These are phyloP conservation scores for Aristolochia fimbriata DNA, from an alignment of 164 flowering plant genomes.

Conservation along the genomic window DNA sequence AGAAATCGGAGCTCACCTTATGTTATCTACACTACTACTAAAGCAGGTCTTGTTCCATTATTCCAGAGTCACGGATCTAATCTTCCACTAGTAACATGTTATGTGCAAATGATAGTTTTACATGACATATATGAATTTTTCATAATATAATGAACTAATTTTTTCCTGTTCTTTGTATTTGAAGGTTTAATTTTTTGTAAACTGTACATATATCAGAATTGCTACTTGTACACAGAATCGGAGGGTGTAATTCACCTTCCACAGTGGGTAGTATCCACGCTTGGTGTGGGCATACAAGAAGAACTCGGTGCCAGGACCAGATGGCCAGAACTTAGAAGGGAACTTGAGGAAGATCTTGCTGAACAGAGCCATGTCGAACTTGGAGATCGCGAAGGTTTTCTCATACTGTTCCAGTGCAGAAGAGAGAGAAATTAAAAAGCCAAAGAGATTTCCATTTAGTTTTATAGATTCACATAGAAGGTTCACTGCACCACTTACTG, in stretches of 20 bases:
- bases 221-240: not conserved
- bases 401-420: slow-evolving; percentile 17
- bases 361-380: slow-evolving; percentile 22
- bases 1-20: not conserved
- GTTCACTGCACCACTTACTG: slow-evolving; percentile 13
- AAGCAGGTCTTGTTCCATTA: not conserved
- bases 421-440: not conserved
- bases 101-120: no score
- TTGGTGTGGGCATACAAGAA: slow-evolving; percentile 23
- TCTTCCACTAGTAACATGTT: no score
- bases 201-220: not conserved
- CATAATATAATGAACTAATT: no score
- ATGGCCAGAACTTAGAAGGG: slow-evolving; percentile 28
- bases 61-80: not conserved
- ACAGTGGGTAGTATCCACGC: slow-evolving; percentile 28
- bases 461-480: no score
- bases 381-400: slow-evolving; percentile 13
- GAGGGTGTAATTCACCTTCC: slow-evolving; percentile 28
- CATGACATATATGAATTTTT: no score
- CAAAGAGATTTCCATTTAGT: no score
- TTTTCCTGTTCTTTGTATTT: no score
- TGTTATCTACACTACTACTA: no score
- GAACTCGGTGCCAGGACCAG: slow-evolving; percentile 31
- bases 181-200: no score
- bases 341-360: slow-evolving; percentile 30